These are phyloP conservation scores for Sodiomyces alkalinus DNA, from an alignment of 2,329 filamentous ascomycete species.

Conservation along the genomic window DNA sequence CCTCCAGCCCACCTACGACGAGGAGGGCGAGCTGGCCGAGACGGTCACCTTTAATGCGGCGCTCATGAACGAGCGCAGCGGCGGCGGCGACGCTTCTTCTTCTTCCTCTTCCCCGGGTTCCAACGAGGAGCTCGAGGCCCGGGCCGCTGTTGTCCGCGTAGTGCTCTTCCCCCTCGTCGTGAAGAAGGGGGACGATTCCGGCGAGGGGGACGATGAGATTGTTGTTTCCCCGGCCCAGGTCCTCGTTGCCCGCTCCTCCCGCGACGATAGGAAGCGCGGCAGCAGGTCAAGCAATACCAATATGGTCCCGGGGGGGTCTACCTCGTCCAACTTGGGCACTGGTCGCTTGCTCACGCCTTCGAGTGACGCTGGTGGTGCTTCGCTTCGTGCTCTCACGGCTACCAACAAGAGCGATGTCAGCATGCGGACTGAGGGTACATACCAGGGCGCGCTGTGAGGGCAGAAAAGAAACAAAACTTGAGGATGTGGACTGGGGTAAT, in stretches of 20 bases:
- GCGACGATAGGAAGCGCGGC: constrained; percentile 20
- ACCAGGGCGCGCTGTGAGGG: too few relatives aligned
- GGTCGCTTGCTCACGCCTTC: constrained; percentile 27
- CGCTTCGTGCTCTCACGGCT: constrained; percentile 18
- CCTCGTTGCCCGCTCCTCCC: constrained; percentile 52
- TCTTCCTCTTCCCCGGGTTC: constrained; percentile 23
- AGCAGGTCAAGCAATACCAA: too few relatives aligned
- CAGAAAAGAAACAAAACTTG: constrained; percentile 1
- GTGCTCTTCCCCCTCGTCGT: constrained; percentile 94
- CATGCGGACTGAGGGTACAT: constrained; percentile 13
- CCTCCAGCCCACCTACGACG: constrained; percentile 86
- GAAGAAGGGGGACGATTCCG: constrained; percentile 83
- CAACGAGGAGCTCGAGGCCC: constrained; percentile 68
- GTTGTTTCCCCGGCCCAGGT: constrained; percentile 94
- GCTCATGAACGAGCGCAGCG: constrained; percentile 86
- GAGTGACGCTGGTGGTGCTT: constrained; percentile 35
- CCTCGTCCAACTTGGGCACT: constrained; percentile 11
- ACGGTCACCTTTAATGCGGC: constrained; percentile 85
- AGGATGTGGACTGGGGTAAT: constrained; percentile 2
- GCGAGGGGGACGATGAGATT: constrained; percentile 81
- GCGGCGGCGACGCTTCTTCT: constrained; percentile 46
- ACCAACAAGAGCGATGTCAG: constrained; percentile 19
- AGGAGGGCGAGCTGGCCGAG: constrained; percentile 73
- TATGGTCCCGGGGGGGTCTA: too few relatives aligned
- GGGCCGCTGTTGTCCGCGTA: constrained; percentile 67